phyloP scores from a whole-genome alignment of 2,329 filamentous ascomycete species.

The Phyllosticta ampelicida region DNA sequence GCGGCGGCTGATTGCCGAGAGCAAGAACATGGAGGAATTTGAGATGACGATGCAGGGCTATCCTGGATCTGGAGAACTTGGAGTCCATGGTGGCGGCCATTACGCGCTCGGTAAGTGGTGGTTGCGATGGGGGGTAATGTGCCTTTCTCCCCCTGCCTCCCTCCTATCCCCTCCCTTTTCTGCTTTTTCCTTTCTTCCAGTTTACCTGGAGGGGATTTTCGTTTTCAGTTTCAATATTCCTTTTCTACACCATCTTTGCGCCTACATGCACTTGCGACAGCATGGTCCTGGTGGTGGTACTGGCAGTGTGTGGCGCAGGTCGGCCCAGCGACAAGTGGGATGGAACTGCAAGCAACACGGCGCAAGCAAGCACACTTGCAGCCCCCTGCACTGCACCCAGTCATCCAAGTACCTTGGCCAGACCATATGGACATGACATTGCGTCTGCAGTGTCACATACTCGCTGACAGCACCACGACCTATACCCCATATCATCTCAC shows the following conservation, averaged over 20 bases:
- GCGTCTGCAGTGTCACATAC: background rate
- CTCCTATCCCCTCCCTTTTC: background rate
- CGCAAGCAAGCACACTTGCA: background rate
- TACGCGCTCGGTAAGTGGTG: constrained; percentile 27
- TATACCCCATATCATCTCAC: background rate
- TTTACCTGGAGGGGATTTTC: too few relatives aligned
- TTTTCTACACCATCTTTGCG: too few relatives aligned
- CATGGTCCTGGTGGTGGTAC: too few relatives aligned
- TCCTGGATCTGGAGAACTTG: constrained; percentile 23
- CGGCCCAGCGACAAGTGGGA: background rate
- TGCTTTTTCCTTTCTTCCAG: background rate
- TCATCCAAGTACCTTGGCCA: background rate
- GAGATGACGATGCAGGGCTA: constrained; percentile 30
- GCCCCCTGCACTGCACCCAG: background rate
- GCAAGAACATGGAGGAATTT: constrained; percentile 24
- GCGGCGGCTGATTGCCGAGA: constrained; percentile 15
- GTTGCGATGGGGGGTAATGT: too few relatives aligned
- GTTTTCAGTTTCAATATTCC: too few relatives aligned
- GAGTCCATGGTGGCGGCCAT: constrained; percentile 39
- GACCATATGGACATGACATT: background rate
- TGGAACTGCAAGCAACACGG: background rate
- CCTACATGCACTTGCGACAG: too few relatives aligned
- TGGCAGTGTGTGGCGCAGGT: background rate
- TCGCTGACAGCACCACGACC: background rate
- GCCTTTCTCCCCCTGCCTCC: background rate